These are phyloP conservation scores for Piromyces sp. DNA, from an alignment of 192 early-diverging fungal genomes.

Conservation along the genomic window DNA sequence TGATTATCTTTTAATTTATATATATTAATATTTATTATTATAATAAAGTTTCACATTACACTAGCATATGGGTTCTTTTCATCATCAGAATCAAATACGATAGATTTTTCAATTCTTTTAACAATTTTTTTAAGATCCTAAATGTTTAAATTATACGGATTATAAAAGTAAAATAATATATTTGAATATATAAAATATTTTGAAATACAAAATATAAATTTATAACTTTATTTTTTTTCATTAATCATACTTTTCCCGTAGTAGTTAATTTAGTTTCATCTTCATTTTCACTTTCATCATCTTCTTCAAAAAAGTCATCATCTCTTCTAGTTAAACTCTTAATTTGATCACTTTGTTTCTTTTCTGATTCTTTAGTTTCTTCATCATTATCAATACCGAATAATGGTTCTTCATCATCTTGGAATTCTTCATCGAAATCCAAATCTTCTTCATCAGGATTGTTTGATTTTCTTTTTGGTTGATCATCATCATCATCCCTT, in stretches of 20 bases:
- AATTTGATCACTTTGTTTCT: neutral
- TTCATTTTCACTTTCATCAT: neutral
- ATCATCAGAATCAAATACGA: neutral
- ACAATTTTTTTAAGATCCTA: neutral
- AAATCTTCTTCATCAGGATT: constrained; percentile 48
- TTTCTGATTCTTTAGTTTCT: constrained; percentile 4
- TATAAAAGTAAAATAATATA: neutral
- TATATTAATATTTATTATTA: too few relatives aligned
- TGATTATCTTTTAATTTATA: too few relatives aligned
- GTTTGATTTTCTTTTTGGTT: constrained; percentile 12
- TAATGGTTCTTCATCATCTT: constrained; percentile 58
- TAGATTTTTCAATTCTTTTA: neutral
- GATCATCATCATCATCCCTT: constrained; percentile 31
- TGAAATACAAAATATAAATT: too few relatives aligned
- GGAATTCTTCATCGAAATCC: constrained; percentile 64
- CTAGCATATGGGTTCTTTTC: neutral
- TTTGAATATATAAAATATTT: too few relatives aligned
- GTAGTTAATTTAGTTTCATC: neutral
- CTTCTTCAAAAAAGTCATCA: neutral
- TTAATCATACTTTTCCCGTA: neutral
- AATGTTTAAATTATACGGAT: neutral
- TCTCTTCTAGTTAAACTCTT: neutral
- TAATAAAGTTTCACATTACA: neutral
- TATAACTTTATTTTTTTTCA: too few relatives aligned
- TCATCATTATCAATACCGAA: constrained; percentile 24